phyloP scores from a whole-genome alignment of 208 protist genomes.

The Leishmania guyanensis region DNA sequence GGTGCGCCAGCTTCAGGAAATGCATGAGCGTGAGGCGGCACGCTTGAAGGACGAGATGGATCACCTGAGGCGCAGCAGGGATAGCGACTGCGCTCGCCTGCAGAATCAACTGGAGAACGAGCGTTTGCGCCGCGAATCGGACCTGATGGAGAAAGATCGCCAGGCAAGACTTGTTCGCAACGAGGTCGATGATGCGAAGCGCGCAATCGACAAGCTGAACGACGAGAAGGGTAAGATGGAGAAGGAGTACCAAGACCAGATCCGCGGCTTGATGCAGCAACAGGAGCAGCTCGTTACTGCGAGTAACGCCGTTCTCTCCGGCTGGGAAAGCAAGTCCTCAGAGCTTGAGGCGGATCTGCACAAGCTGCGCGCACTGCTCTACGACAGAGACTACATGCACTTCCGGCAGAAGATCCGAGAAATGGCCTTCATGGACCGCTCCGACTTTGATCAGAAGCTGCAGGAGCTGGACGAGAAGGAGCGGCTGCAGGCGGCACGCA shows the following conservation, averaged over 20 bases:
- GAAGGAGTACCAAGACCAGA: constrained; percentile 64
- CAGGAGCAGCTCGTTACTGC: constrained; percentile 62
- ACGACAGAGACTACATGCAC: constrained; percentile 77
- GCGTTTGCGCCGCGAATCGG: constrained; percentile 38
- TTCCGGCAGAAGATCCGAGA: constrained; percentile 65
- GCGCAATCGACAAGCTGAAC: constrained; percentile 37
- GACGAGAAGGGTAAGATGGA: constrained; percentile 52
- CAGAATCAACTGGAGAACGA: constrained; percentile 54
- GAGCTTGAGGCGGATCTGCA: constrained; percentile 55
- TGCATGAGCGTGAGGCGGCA: constrained; percentile 44
- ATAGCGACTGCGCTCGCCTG: constrained; percentile 44
- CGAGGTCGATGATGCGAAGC: constrained; percentile 49
- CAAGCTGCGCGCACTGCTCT: constrained; percentile 58
- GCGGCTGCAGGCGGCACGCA: constrained; percentile 43
- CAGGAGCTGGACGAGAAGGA: constrained; percentile 69
- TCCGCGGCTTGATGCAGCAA: constrained; percentile 55
- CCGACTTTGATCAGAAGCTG: constrained; percentile 66
- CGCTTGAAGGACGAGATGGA: constrained; percentile 53
- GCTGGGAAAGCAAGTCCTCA: constrained; percentile 70
- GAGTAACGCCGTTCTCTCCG: constrained; percentile 55
- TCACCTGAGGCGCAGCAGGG: constrained; percentile 28
- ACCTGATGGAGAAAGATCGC: constrained; percentile 69
- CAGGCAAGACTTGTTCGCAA: constrained; percentile 51
- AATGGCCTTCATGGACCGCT: constrained; percentile 48
- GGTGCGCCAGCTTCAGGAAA: constrained; percentile 48